These are phyloP conservation scores for Vicia villosa DNA, from an alignment of 306 rosid species.

Conservation along the genomic window DNA sequence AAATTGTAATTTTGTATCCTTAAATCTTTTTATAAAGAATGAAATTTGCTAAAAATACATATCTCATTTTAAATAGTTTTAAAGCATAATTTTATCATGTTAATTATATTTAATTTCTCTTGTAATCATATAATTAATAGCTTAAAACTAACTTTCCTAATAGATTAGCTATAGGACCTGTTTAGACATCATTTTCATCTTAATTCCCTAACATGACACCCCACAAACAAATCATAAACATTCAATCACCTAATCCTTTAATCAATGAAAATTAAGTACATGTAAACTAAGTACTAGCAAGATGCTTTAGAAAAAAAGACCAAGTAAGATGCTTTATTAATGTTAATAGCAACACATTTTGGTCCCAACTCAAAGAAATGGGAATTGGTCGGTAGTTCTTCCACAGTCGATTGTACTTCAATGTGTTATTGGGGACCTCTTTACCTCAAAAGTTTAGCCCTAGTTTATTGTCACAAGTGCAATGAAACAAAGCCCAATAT, in stretches of 20 bases:
- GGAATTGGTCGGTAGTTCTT: conserved; percentile 52
- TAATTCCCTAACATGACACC: not conserved
- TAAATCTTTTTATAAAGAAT: too few relatives aligned
- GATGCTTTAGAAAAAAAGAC: not conserved
- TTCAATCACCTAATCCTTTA: not conserved
- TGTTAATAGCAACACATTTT: conserved; percentile 24
- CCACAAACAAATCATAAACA: not conserved
- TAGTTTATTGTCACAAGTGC: conserved; percentile 33
- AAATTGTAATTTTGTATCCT: too few relatives aligned
- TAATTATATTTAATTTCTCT: too few relatives aligned
- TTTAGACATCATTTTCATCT: not conserved
- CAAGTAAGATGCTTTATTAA: not conserved
- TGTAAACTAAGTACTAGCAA: not conserved
- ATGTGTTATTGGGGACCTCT: conserved; percentile 38
- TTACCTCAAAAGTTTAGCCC: conserved; percentile 2
- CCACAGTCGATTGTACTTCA: conserved; percentile 47
- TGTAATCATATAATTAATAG: too few relatives aligned
- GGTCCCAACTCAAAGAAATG: conserved; percentile 30
- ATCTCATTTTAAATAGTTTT: too few relatives aligned
- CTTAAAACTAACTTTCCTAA: not conserved
- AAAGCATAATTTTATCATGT: too few relatives aligned
- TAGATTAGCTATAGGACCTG: not conserved
- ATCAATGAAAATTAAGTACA: not conserved
- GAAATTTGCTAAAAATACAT: too few relatives aligned
- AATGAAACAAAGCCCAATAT: conserved; percentile 31